A percentile compares a stretch with the other conserved stretches of the same genome.
These are phyloP conservation scores for Pharnaceum exiguum DNA, from an alignment of 148 eudicot species.

Conservation along the genomic window DNA sequence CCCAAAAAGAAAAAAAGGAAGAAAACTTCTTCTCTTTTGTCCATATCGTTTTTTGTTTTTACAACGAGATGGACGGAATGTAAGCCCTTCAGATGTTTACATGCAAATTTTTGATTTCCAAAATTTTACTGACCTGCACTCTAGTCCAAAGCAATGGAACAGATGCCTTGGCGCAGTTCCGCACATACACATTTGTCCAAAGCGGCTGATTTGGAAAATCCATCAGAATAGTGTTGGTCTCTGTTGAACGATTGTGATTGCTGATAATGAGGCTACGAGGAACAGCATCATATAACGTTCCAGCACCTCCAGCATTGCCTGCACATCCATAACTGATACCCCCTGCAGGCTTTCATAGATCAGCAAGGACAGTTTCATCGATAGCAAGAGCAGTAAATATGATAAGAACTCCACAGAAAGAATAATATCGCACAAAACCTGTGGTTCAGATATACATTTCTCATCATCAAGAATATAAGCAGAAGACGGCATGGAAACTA, in stretches of 20 bases:
- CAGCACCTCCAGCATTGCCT: slow-evolving; percentile 92
- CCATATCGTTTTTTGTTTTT: too few relatives aligned
- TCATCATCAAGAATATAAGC: too few relatives aligned
- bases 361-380: slow-evolving; percentile 3
- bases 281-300: slow-evolving; percentile 89
- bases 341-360: slow-evolving; percentile 49
- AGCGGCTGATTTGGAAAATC: slow-evolving; percentile 94
- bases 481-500: too few relatives aligned
- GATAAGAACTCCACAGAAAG: neutral
- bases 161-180: slow-evolving; percentile 70
- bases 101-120: neutral
- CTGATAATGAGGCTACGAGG: slow-evolving; percentile 81
- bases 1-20: too few relatives aligned
- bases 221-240: slow-evolving; percentile 75
- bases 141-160: slow-evolving; percentile 97
- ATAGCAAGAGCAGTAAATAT: neutral
- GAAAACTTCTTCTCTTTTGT: too few relatives aligned
- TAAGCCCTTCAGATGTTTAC: neutral
- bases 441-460: too few relatives aligned
- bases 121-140: slow-evolving; percentile 67
- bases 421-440: neutral
- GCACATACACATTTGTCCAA: slow-evolving; percentile 83
- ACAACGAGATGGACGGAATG: too few relatives aligned
- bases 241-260: slow-evolving; percentile 77
- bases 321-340: slow-evolving; percentile 87